A percentile compares a stretch with the other conserved stretches of the same genome.
Conservation (phyloP, 2,329 filamentous ascomycete species). For the Salinomyces thailandicus region DNA sequence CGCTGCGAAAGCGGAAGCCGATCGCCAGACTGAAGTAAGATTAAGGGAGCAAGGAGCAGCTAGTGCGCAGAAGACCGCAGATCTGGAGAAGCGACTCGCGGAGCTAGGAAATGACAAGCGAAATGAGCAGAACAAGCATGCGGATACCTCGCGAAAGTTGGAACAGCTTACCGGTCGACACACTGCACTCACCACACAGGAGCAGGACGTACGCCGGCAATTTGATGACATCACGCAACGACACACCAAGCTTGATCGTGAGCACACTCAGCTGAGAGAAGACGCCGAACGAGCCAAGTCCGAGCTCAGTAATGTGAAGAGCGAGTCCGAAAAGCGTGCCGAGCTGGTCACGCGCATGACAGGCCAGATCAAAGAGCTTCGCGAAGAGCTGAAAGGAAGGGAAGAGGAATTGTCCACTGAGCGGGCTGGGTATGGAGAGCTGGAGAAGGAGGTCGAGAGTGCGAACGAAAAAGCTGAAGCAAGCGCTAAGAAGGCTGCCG, state of each 20-base stretch:
- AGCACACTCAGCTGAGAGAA: slow-evolving; percentile 9
- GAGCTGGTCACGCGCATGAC: slow-evolving; percentile 17
- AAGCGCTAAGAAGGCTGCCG: slow-evolving; percentile 4
- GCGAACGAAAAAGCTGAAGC: slow-evolving; percentile 9
- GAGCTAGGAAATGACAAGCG: slow-evolving; percentile 23
- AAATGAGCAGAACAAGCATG: slow-evolving; percentile 19
- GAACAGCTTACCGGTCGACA: slow-evolving; percentile 20
- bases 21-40: slow-evolving; percentile 17
- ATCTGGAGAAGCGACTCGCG: slow-evolving; percentile 18
- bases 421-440: slow-evolving; percentile 20
- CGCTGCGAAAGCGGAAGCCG: slow-evolving; percentile 16
- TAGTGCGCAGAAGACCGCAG: slow-evolving; percentile 19
- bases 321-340: slow-evolving; percentile 35
- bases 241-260: slow-evolving; percentile 8
- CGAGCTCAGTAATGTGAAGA: slow-evolving; percentile 13
- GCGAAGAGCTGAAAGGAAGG: slow-evolving; percentile 18
- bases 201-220: slow-evolving; percentile 14
- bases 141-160: slow-evolving; percentile 23
- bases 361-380: slow-evolving; percentile 15
- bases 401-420: slow-evolving; percentile 25
- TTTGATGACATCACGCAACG: slow-evolving; percentile 16
- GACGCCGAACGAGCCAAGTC: slow-evolving; percentile 11
- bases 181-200: slow-evolving; percentile 17
- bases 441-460: slow-evolving; percentile 22
- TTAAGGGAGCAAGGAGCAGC: slow-evolving; percentile 18